Conservation (phyloP, 306 rosid genomes). For the Lathyrus aphaca region DNA sequence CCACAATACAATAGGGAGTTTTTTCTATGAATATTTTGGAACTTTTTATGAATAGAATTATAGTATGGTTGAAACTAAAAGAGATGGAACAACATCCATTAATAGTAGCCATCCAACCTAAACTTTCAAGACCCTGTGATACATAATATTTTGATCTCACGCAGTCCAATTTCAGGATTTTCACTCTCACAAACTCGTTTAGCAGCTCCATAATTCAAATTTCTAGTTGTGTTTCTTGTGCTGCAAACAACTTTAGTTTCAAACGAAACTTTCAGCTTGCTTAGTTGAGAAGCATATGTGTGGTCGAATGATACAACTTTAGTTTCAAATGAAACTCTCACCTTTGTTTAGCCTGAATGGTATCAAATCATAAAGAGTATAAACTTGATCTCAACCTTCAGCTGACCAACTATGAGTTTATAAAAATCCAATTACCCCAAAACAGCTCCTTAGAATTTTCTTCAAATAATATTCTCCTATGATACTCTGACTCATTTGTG, state of each 20-base stretch:
- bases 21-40: slow-evolving; percentile 49
- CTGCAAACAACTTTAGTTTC: slow-evolving; percentile 69
- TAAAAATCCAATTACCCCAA: too few relatives aligned
- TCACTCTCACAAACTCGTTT: slow-evolving; percentile 47
- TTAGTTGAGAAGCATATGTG: too few relatives aligned
- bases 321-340: slow-evolving; percentile 49
- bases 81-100: slow-evolving; percentile 57
- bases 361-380: slow-evolving; percentile 63
- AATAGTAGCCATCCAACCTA: slow-evolving; percentile 62
- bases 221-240: slow-evolving; percentile 65
- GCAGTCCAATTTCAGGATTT: slow-evolving; percentile 54
- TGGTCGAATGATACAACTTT: too few relatives aligned
- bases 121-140: slow-evolving; percentile 65
- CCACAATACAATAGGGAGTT: slow-evolving; percentile 66
- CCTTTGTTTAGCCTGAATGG: slow-evolving; percentile 51
- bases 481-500: too few relatives aligned
- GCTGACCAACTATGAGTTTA: too few relatives aligned
- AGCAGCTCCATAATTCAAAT: slow-evolving; percentile 52
- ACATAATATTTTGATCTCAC: slow-evolving; percentile 52
- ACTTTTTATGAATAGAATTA: slow-evolving; percentile 52
- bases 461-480: too few relatives aligned
- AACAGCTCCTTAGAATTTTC: too few relatives aligned
- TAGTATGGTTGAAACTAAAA: slow-evolving; percentile 60
- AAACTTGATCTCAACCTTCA: too few relatives aligned
- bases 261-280: too few relatives aligned